Conservation (phyloP, 1,284 basidiomycete species). For the Cutaneotrichosporon sp. region DNA sequence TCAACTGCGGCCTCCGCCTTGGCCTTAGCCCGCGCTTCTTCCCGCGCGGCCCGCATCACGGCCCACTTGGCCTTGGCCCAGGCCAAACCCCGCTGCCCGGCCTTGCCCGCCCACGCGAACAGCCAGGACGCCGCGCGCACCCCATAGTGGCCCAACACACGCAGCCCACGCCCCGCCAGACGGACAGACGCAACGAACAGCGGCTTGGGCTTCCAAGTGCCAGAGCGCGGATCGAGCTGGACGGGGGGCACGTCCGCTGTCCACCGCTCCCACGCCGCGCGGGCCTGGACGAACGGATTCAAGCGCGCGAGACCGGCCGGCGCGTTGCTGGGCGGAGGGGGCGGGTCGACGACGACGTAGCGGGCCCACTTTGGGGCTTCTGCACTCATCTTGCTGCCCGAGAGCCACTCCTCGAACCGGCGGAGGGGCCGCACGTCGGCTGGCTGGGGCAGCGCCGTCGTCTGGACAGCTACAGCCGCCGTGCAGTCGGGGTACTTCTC, state of each 20-base stretch:
- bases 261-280: slow-evolving; percentile 4
- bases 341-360: slow-evolving; percentile 20
- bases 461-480: slow-evolving; percentile 28
- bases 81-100: too few species aligned
- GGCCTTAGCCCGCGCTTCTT: not conserved
- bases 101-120: too few species aligned
- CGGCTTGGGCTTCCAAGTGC: slow-evolving; percentile 19
- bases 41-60: not conserved
- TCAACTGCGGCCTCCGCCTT: not conserved
- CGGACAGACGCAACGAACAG: not conserved
- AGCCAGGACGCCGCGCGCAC: not conserved
- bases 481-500: slow-evolving; percentile 23
- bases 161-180: not conserved
- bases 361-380: slow-evolving; percentile 14
- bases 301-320: not conserved
- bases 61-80: not conserved
- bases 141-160: not conserved
- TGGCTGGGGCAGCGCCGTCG: slow-evolving; percentile 38
- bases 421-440: slow-evolving; percentile 41
- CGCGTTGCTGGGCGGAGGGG: not conserved
- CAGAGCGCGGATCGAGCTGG: slow-evolving; percentile 18
- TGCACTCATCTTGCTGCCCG: slow-evolving; percentile 14
- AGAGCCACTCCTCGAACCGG: slow-evolving; percentile 37
- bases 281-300: slow-evolving; percentile 3
- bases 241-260: slow-evolving; percentile 19